Base-by-base conservation (phyloP, 2,329 filamentous ascomycete genomes). In the Septoria linicola region DNA sequence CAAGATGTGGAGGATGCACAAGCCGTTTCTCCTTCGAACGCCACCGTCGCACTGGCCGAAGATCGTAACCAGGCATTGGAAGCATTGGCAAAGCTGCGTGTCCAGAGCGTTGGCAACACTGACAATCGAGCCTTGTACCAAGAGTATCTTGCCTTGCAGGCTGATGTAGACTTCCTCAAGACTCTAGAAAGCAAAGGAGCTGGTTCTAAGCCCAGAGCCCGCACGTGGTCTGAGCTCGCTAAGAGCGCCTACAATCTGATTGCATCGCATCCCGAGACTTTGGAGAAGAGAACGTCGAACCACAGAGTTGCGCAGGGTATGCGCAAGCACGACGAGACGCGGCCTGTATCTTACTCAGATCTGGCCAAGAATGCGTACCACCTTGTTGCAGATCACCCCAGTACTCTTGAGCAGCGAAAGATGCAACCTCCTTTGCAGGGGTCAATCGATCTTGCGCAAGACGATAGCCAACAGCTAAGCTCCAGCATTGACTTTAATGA, bases 291-390 rank as follows among this genome's bases (percentile, higher is more conserved):
- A 7, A 39, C 1, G 10, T 21, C 13, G 11, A 19, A 20, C 4
- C 36, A n/a, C 10, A 39, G 17, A 3, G 5, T 4, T 19, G 2
- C 10, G 17, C 17, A 20, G 17, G 11, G 10, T 8, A 39, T 14
- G 8, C 36, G 13, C 5, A 14, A 14, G 13, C 8, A 4, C 5
- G 44, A 48, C 2, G 3, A 3, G 3, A 35, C 14, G 5, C 17
- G 11, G 4, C 35, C 44, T 21, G 8, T 41, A 11, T 40, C 44
- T 11, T 48, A 40, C 8, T 11, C 44, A 1, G 35, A 41, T 17
- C 36, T 48, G 25, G 44, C 34, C 27, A 48, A 48, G 44, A 48
- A 32, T 17, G 44, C 44, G 19, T 48, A 48, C 8, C 25, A 48
- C 41, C 44, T 48, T 16, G 23, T 48, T 21, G 44, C 44, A 4